These are phyloP conservation scores for Trichoderma atroviride DNA, from an alignment of 2,329 filamentous ascomycete genomes.

Conservation along the genomic window DNA sequence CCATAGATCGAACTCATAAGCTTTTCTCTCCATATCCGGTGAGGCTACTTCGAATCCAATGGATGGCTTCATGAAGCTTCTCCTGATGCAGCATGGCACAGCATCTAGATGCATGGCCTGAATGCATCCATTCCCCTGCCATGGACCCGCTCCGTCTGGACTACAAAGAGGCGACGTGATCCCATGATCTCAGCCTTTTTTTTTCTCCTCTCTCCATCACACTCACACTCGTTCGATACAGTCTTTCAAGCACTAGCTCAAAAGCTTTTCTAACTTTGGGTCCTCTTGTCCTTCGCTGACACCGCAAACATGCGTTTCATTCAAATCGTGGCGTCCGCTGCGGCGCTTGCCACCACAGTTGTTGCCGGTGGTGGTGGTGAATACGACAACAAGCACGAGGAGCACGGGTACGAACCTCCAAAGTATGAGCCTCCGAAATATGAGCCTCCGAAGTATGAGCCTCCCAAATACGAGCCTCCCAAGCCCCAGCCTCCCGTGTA, in stretches of 20 bases:
- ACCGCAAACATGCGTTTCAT: conserved; percentile 42
- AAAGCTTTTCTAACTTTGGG: neutral
- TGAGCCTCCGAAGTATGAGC: neutral
- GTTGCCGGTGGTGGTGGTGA: conserved; percentile 26
- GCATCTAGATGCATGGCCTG: neutral
- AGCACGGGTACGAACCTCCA: neutral
- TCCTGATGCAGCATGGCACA: conserved; percentile 3
- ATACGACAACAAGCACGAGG: neutral
- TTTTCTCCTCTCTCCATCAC: neutral
- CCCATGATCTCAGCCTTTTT: conserved; percentile 18
- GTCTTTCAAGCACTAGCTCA: conserved; percentile 8
- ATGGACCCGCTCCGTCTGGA: conserved; percentile 16
- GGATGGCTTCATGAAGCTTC: conserved; percentile 2
- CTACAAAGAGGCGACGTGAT: conserved; percentile 29
- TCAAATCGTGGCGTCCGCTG: conserved; percentile 39
- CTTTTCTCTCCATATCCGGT: conserved; percentile 19
- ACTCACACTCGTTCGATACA: conserved; percentile 10
- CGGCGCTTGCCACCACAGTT: conserved; percentile 38
- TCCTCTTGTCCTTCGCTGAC: conserved; percentile 28
- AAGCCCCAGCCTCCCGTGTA: neutral
- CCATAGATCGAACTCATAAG: neutral
- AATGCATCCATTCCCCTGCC: conserved; percentile 24
- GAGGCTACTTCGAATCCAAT: neutral
- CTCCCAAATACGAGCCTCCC: neutral
- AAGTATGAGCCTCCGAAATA: neutral